Conservation (phyloP, 306 rosid species). For the Hylodesmum podocarpum region DNA sequence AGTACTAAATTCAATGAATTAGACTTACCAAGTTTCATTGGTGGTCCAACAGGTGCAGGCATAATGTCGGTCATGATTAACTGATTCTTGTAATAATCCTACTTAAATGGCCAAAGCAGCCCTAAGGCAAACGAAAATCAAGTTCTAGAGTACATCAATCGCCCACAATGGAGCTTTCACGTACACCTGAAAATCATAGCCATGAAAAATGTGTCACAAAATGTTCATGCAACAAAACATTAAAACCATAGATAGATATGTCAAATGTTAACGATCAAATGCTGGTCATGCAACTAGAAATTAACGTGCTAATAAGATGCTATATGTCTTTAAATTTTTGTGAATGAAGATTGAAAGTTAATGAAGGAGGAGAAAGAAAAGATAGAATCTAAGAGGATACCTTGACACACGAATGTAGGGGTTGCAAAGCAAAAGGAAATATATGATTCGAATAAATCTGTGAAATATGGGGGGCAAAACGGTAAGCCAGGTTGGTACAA, state of each 20-base stretch:
- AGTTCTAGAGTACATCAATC: conserved; percentile 41
- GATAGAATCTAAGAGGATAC: conserved; percentile 26
- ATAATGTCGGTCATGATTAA: conserved; percentile 61
- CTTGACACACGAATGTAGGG: conserved; percentile 47
- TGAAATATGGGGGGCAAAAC: conserved; percentile 28
- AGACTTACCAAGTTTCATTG: conserved; percentile 43
- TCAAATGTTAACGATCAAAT: not conserved
- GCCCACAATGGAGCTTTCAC: conserved; percentile 39
- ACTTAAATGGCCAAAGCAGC: conserved; percentile 31
- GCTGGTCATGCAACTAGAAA: conserved; percentile 2
- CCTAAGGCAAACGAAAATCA: conserved; percentile 43
- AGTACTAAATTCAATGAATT: not conserved
- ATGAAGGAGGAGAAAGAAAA: not conserved
- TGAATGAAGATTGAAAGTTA: not conserved
- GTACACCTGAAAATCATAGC: conserved; percentile 34
- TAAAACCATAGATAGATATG: not conserved
- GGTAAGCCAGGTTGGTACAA: conserved; percentile 37
- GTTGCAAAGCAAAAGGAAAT: conserved; percentile 32
- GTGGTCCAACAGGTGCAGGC: conserved; percentile 49
- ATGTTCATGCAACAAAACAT: not conserved
- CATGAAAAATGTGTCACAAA: conserved; percentile 17
- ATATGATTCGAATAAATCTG: conserved; percentile 42
- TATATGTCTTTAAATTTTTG: not conserved
- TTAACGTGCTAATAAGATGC: not conserved
- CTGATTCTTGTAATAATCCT: conserved; percentile 31